These are phyloP conservation scores for Calocybe cyanea DNA, from an alignment of 768 basidiomycete species.

Conservation along the genomic window DNA sequence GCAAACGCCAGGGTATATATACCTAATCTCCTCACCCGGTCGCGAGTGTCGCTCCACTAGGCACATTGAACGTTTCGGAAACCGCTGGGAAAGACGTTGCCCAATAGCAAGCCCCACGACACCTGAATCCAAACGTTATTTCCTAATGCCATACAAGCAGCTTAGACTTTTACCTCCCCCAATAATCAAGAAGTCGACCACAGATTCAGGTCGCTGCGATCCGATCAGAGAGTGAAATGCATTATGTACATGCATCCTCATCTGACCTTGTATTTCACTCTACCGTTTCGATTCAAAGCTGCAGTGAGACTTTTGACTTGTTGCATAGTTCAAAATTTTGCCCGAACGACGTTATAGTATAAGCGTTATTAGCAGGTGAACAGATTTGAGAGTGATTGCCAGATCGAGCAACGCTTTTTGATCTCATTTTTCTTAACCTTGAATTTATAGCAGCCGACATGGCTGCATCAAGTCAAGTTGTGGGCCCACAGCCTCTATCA, in stretches of 20 bases:
- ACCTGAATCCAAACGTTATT: conserved; percentile 36
- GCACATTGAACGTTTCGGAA: conserved; percentile 67
- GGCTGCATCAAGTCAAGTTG: conserved; percentile 11
- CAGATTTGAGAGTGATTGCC: too few species aligned
- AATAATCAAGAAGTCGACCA: conserved; percentile 81
- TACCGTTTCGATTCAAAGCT: conserved; percentile 58
- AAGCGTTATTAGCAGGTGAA: too few species aligned
- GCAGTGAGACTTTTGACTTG: conserved; percentile 48
- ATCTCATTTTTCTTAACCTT: too few species aligned
- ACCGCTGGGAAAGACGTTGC: conserved; percentile 60
- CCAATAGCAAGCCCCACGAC: conserved; percentile 87
- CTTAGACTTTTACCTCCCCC: conserved; percentile 73
- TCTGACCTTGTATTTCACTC: conserved; percentile 58
- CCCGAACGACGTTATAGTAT: too few species aligned
- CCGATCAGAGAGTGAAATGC: neutral
- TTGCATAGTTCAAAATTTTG: conserved; percentile 26
- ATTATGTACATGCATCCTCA: conserved; percentile 2
- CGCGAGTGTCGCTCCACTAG: conserved; percentile 74
- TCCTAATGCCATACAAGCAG: neutral
- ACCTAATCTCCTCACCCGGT: conserved; percentile 89
- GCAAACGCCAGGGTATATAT: conserved; percentile 4
- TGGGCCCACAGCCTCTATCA: conserved; percentile 33
- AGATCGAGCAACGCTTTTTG: too few species aligned
- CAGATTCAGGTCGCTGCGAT: conserved; percentile 57
- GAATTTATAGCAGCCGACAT: too few species aligned